These are phyloP conservation scores for Apophysomyces sp. DNA, from an alignment of 371 early-diverging fungal species.

Conservation along the genomic window DNA sequence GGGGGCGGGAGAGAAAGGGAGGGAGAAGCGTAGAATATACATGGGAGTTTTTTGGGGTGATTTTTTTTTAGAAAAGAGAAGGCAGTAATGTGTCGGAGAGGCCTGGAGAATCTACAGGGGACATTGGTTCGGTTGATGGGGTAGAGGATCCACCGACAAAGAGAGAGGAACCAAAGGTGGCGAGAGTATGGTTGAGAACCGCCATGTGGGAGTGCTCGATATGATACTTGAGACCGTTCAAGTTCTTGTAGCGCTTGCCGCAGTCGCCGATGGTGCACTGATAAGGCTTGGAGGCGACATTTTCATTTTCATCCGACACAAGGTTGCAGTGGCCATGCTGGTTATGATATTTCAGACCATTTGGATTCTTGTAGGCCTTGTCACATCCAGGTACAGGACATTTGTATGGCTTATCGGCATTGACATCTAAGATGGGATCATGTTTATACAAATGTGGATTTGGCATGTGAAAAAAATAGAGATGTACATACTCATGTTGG, in stretches of 20 bases:
- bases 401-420: slow-evolving; percentile 73
- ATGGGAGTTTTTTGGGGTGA: background rate
- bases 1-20: background rate
- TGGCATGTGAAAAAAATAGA: slow-evolving; percentile 9
- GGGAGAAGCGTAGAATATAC: background rate
- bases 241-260: slow-evolving; percentile 95
- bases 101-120: background rate
- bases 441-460: background rate
- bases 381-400: slow-evolving; percentile 86
- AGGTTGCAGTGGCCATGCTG: slow-evolving; percentile 78
- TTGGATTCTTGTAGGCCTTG: slow-evolving; percentile 97
- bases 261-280: slow-evolving; percentile 85
- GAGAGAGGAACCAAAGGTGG: slow-evolving; percentile 33
- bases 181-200: slow-evolving; percentile 39
- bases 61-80: background rate
- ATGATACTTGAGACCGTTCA: slow-evolving; percentile 97
- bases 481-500: slow-evolving; percentile 8
- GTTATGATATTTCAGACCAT: slow-evolving; percentile 97
- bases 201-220: slow-evolving; percentile 84
- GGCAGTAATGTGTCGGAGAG: background rate
- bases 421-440: slow-evolving; percentile 6
- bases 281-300: slow-evolving; percentile 75
- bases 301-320: slow-evolving; percentile 45
- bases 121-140: background rate
- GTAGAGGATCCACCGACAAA: slow-evolving; percentile 4